Percentiles rank a stretch among this genome's conserved stretches.
Evolutionary conservation across 1,284 basidiomycete genomes (phyloP).

Genomic region (Cryptococcus maquisensis): DNA sequence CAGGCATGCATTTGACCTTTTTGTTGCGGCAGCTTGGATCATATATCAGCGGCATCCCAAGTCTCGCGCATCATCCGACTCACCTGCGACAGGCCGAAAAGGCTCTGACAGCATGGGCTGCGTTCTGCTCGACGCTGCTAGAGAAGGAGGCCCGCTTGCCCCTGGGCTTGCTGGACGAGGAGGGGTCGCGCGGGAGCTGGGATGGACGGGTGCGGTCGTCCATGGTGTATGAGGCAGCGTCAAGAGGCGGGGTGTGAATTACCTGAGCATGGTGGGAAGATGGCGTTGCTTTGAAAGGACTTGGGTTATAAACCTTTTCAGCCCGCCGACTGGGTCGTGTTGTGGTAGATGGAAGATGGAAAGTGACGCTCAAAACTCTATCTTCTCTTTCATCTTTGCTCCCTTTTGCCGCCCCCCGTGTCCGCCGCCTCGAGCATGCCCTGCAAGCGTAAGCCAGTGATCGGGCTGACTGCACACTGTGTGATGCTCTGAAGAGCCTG

Average conservation of each 20-base stretch:
- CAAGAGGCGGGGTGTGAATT: neutral
- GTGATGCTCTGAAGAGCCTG: too few species aligned
- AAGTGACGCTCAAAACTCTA: too few species aligned
- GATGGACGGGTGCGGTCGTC: neutral
- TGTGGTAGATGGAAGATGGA: too few species aligned
- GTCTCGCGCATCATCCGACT: too few species aligned
- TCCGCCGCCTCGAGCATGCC: too few species aligned
- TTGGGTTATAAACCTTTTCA: neutral
- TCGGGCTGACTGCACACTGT: too few species aligned
- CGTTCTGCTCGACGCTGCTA: neutral
- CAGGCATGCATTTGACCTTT: conserved; percentile 44
- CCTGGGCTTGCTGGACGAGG: conserved; percentile 3
- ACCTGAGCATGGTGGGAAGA: neutral
- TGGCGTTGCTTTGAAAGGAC: neutral
- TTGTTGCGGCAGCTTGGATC: conserved; percentile 41
- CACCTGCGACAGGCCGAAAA: conserved; percentile 42
- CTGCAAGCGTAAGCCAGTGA: too few species aligned
- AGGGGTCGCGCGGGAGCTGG: neutral
- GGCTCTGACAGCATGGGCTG: conserved; percentile 16
- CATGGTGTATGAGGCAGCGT: neutral
- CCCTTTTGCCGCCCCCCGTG: too few species aligned
- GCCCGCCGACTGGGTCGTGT: too few species aligned
- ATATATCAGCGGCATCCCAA: too few species aligned
- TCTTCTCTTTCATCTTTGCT: too few species aligned
- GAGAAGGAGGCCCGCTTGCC: conserved; percentile 8